These are phyloP conservation scores for Claviceps capensis DNA, from an alignment of 2,329 filamentous ascomycete species.

Conservation along the genomic window DNA sequence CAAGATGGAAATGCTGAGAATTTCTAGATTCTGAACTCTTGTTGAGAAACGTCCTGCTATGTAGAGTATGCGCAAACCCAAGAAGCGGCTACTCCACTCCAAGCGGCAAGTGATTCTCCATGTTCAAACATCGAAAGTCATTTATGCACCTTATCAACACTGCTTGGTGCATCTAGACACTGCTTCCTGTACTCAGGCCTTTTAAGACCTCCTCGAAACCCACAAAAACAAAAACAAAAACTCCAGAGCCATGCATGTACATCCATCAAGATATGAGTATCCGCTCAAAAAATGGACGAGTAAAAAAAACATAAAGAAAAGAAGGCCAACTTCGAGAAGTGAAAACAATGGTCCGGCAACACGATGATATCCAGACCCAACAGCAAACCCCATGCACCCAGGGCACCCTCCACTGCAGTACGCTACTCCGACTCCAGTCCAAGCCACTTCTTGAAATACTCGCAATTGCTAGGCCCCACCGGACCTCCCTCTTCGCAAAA, in stretches of 20 bases:
- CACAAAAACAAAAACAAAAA: conserved; percentile 1
- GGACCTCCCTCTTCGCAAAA: conserved; percentile 84
- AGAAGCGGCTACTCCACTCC: too few relatives aligned
- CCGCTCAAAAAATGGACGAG: not conserved
- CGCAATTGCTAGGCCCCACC: conserved; percentile 78
- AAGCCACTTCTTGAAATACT: conserved; percentile 84
- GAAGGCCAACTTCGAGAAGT: not conserved
- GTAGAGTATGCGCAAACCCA: too few relatives aligned
- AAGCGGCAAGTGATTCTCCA: too few relatives aligned
- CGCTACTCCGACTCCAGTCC: conserved; percentile 22
- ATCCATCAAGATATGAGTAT: not conserved
- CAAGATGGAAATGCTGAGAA: too few relatives aligned
- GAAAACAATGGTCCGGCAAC: too few relatives aligned
- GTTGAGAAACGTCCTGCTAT: too few relatives aligned
- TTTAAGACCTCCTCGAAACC: not conserved
- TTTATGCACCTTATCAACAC: too few relatives aligned
- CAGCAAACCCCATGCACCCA: not conserved
- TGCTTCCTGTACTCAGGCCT: not conserved
- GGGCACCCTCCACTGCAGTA: not conserved
- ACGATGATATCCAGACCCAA: not conserved
- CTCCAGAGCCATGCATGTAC: conserved; percentile 11
- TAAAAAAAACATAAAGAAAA: not conserved
- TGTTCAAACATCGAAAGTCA: too few relatives aligned
- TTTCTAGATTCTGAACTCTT: too few relatives aligned
- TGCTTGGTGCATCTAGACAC: too few relatives aligned